phyloP scores from a whole-genome alignment of 345 rosid species.

The Dipteronia sinensis region DNA sequence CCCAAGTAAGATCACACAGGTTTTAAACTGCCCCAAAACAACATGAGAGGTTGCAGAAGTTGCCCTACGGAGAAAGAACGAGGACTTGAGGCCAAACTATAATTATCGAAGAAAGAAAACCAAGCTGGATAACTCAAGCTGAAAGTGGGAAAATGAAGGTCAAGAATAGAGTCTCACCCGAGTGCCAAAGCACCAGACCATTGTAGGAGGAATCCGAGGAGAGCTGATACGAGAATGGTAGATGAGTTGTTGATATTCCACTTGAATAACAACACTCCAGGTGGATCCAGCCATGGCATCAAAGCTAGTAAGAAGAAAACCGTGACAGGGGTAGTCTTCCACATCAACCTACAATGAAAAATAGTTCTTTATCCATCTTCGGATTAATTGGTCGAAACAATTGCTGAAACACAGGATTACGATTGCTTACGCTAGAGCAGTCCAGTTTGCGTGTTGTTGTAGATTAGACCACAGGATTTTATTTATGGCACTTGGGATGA shows the following conservation, averaged over 20 bases:
- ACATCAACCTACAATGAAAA: conserved; percentile 73
- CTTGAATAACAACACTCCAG: conserved; percentile 70
- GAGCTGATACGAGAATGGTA: conserved; percentile 70
- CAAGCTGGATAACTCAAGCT: background rate
- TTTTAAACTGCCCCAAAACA: conserved; percentile 92
- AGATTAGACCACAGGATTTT: conserved; percentile 94
- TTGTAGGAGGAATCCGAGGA: conserved; percentile 89
- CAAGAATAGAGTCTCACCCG: conserved; percentile 52
- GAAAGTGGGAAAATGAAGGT: background rate
- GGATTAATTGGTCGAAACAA: background rate
- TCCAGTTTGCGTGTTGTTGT: conserved; percentile 92
- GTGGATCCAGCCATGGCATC: conserved; percentile 98
- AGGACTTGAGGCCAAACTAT: background rate
- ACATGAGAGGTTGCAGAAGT: conserved; percentile 96
- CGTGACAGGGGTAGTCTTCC: conserved; percentile 95
- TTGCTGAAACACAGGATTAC: background rate
- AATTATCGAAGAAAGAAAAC: background rate
- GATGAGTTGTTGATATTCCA: conserved; percentile 76
- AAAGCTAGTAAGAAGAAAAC: conserved; percentile 75
- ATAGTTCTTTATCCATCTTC: background rate
- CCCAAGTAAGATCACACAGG: conserved; percentile 82
- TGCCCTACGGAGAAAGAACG: conserved; percentile 51
- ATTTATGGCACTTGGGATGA: conserved; percentile 84
- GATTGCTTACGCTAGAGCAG: conserved; percentile 76
- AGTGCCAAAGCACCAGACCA: conserved; percentile 98